Base-by-base conservation (phyloP, 2,329 filamentous ascomycete species). In the Colletotrichum ledebouriae region DNA sequence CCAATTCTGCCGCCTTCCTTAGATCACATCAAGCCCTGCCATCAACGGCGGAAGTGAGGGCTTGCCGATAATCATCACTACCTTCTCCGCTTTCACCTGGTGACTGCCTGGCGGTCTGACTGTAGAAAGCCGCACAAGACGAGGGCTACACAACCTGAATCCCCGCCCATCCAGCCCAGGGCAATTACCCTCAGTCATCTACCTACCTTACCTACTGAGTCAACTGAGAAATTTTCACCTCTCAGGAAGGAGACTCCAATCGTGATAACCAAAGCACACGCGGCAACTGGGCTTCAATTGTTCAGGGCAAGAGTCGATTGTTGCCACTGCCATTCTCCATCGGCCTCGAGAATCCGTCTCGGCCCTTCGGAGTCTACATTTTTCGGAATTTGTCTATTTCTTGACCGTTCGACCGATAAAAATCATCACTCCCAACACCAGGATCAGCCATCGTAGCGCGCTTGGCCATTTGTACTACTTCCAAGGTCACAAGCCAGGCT, bases 71-170 rank as follows among this genome's bases (percentile, higher is more conserved):
- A 13, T n/a, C 7, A 10, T 41, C 20, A 34, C 22, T 50, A 25
- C 44, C 41, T 17, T 29, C 29, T 29, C 29, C 29, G 47, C 57
- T 61, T 61, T 29, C 53, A 44, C 53, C 41, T 33, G 37, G 57
- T 61, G 63, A 44, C 29, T 65, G 49, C 57, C 57, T 61, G 39
- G 29, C 29, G 29, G 29, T 15, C 15, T 17, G 29, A 39, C 46
- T 59, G 25, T 44, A 59, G 53, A 57, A 59, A 57, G 57, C 22
- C 17, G 29, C 44, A 50, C 42, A 29, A 67, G 25, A 53, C 20
- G 49, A 39, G 37, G 37, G 55, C 50, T 49, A 29, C 42, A 12
- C 59, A 12, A 44, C 42, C 44, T 53, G 22, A 9, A n/a, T n/a
- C 15, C 22, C 13, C 29, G 12, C 12, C 10, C 33, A n/a, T 29